Evolutionary conservation across 2,329 filamentous ascomycete genomes (phyloP).

Genomic region (Verticillium nonalfalfae): DNA sequence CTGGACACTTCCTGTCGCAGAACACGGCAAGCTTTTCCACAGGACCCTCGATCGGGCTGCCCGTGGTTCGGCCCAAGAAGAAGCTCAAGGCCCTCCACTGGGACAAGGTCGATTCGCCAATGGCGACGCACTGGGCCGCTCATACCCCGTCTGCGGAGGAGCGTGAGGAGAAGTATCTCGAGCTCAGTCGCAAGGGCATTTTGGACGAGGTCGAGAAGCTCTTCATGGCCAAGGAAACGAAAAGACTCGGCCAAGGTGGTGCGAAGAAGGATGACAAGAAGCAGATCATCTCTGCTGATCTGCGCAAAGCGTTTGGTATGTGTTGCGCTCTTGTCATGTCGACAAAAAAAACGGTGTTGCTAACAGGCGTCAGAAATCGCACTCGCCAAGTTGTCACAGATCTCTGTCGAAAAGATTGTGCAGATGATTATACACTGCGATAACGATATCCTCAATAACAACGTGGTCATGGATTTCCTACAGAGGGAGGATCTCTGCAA

Average conservation of each 20-base stretch:
- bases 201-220: conserved; percentile 96
- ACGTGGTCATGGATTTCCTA: conserved; percentile 93
- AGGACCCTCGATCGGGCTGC: conserved; percentile 57
- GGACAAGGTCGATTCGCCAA: conserved; percentile 94
- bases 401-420: conserved; percentile 76
- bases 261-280: conserved; percentile 89
- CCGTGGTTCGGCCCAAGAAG: conserved; percentile 89
- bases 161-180: conserved; percentile 92
- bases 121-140: conserved; percentile 87
- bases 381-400: conserved; percentile 85
- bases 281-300: conserved; percentile 86
- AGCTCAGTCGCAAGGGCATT: conserved; percentile 89
- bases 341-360: neutral
- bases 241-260: conserved; percentile 68
- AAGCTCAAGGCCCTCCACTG: conserved; percentile 99
- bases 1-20: conserved; percentile 70
- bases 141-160: conserved; percentile 81
- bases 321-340: conserved; percentile 5
- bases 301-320: conserved; percentile 79
- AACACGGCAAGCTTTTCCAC: conserved; percentile 47
- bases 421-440: conserved; percentile 97
- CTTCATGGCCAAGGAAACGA: conserved; percentile 96
- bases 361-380: conserved; percentile 63
- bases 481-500: conserved; percentile 90
- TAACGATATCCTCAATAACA: conserved; percentile 77